Evolutionary conservation across 805 yeast species (phyloP), one percentile per base, ranked within the genome.

Genomic region (Wickerhamiella alocasiicola): DNA sequence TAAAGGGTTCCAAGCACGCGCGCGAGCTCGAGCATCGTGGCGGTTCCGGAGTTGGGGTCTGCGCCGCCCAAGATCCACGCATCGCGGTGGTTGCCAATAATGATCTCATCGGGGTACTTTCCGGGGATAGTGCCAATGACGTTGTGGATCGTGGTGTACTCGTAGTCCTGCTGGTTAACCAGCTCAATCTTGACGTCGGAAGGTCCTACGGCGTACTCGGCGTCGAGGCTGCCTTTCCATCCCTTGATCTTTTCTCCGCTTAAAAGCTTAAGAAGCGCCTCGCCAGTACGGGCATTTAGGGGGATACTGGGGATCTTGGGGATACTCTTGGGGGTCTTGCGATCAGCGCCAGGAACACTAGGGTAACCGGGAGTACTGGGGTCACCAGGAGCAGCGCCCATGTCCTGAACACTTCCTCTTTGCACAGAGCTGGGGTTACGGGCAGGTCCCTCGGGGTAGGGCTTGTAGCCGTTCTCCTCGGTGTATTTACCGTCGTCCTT

Each of bases 31-130:
- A 80, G 56, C 47, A 78, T 46, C 1, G 67, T 72, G 1, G 85
- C 76, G 15, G 81, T 68, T 1, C 88, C 88, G 20, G 78, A 68
- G 57, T 80, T 80, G 23, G 91, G 87, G 58, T 81, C 91, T 1
- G 87, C 87, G 12, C 83, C 83, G 36, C 81, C 81, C 43, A 75
- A 72, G 43, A 76, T 70, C 91, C 88, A 81, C 2, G 88, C 76
- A 55, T 81, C 91, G 43, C 85, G 71, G 54, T 80, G 91, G 55
- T 79, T 80, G 28, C 91, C 91, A 43, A 80, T 55, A 25, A 81
- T 55, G 36, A 80, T 66, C 6, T 72, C 76, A 42, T 76, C 77
- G 36, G 70, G 66, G 31, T 62, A 57, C 9, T 58, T 53, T 30
- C 87, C 87, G 44, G 69, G 70, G 34, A 77, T 58, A 32, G 65